Evolutionary conservation across 768 basidiomycete genomes (phyloP).

Genomic region (Boletellus sp.): DNA sequence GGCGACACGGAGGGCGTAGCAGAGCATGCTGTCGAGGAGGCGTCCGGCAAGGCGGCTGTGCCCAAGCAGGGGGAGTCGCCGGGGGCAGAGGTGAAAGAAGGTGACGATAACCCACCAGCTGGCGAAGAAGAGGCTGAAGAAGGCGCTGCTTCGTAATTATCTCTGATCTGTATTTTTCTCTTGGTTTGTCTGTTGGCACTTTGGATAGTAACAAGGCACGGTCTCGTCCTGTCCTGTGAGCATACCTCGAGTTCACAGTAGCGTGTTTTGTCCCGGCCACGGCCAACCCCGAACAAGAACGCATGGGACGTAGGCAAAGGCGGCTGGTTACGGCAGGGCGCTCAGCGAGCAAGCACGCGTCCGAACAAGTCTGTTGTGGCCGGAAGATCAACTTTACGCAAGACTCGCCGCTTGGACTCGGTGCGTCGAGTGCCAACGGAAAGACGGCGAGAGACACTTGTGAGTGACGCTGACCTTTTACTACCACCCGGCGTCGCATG

Average conservation of each 20-base stretch:
- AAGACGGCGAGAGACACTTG: neutral
- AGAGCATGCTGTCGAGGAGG: conserved; percentile 28
- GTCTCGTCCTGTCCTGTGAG: neutral
- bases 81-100: conserved; percentile 20
- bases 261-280: too few relatives aligned
- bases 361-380: neutral
- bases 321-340: too few relatives aligned
- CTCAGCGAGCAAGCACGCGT: neutral
- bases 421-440: neutral
- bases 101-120: conserved; percentile 18
- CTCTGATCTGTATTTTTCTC: conserved; percentile 5
- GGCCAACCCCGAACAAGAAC: too few relatives aligned
- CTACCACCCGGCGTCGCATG: neutral
- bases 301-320: too few relatives aligned
- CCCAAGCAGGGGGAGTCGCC: conserved; percentile 25
- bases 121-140: conserved; percentile 18
- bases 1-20: conserved; percentile 27
- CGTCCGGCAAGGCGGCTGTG: conserved; percentile 21
- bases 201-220: neutral
- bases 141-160: conserved; percentile 11
- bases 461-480: neutral
- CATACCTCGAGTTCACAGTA: too few relatives aligned
- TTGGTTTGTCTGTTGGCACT: conserved; percentile 3
- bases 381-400: neutral
- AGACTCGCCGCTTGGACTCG: neutral